Base-by-base conservation (phyloP, 2,329 filamentous ascomycete genomes). In the Lachnellula subtilissima region DNA sequence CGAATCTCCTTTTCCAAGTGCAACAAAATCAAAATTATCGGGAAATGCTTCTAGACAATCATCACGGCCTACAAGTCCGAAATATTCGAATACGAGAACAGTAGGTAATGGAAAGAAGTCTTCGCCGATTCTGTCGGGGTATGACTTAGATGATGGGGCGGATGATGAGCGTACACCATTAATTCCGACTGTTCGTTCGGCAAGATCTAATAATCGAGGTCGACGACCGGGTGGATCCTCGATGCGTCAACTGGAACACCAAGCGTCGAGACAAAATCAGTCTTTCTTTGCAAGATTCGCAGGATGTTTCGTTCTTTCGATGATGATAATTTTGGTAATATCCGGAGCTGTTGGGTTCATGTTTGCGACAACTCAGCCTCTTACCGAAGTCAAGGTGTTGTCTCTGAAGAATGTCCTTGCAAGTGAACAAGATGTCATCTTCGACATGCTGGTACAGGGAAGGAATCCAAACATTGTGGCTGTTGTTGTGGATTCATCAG, bases 401-500 rank as follows among this genome's bases (percentile, higher is more conserved):
- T 86, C 87, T 61, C 91, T 99, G 63, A 84, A 88, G 65, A 95
- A 96, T 63, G 91, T 99, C 23, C 81, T 97, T 49, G 92, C 92
- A 2, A 96, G 90, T 65, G 90, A 96, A 71, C 90, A 96, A 71
- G 92, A 97, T 70, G 81, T 99, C 43, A 96, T 99, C 84, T 82
- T 97, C 66, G 93, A 99, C 71, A 75, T 99, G 49, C 84, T 89
- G 19, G 90, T 99, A 57, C 84, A 84, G 63, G 94, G 93, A 0
- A 80, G 93, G 65, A 99, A 99, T 69, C 92, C 93, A 1, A 99
- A 97, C 65, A 85, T 97, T 42, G 88, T 97, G 40, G 85, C 91
- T 2, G 88, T 99, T 43, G 88, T 88, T 2, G 84, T 99, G 39
- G 86, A 89, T 61, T 86, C 92, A 48, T 87, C 95, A 68, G 91